A percentile compares a stretch with the other conserved stretches of the same genome.
Conservation (phyloP, 208 protist species). For the Strigomonas galati region DNA sequence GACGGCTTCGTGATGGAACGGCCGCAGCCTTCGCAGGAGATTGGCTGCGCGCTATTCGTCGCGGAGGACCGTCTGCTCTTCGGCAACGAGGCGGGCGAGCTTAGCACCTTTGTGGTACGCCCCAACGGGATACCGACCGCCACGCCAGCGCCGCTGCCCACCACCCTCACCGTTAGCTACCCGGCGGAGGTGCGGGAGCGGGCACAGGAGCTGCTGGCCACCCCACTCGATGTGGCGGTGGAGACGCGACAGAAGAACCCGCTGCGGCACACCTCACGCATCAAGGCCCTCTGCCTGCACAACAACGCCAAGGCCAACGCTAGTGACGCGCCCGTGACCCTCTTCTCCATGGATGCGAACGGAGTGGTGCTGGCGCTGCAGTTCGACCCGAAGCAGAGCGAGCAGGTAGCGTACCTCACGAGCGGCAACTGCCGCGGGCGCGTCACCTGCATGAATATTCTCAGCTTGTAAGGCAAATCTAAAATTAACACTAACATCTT, state of each 20-base stretch:
- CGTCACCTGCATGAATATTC: slow-evolving; percentile 44
- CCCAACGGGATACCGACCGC: not conserved
- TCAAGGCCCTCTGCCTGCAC: slow-evolving; percentile 41
- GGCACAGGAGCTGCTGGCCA: slow-evolving; percentile 19
- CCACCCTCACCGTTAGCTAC: slow-evolving; percentile 17
- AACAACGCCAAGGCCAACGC: not conserved
- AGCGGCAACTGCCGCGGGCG: slow-evolving; percentile 78
- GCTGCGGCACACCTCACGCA: slow-evolving; percentile 41
- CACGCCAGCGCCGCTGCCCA: not conserved
- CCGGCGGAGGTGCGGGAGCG: slow-evolving; percentile 18
- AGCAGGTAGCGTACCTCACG: slow-evolving; percentile 29
- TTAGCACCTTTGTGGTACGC: slow-evolving; percentile 18
- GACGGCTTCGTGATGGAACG: slow-evolving; percentile 19
- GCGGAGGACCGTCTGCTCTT: slow-evolving; percentile 40
- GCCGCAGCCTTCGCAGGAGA: slow-evolving; percentile 45
- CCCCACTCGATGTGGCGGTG: slow-evolving; percentile 14
- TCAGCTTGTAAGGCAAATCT: slow-evolving; percentile 23
- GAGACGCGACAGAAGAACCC: slow-evolving; percentile 48
- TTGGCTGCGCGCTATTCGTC: slow-evolving; percentile 41
- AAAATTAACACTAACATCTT: not conserved
- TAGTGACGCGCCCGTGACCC: slow-evolving; percentile 10
- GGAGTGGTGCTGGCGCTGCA: slow-evolving; percentile 55
- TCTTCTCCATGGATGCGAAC: slow-evolving; percentile 62
- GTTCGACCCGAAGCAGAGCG: not conserved
- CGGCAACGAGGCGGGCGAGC: slow-evolving; percentile 50